Conservation (phyloP, 495 filamentous ascomycete species). For the Neurospora sublineolata region DNA sequence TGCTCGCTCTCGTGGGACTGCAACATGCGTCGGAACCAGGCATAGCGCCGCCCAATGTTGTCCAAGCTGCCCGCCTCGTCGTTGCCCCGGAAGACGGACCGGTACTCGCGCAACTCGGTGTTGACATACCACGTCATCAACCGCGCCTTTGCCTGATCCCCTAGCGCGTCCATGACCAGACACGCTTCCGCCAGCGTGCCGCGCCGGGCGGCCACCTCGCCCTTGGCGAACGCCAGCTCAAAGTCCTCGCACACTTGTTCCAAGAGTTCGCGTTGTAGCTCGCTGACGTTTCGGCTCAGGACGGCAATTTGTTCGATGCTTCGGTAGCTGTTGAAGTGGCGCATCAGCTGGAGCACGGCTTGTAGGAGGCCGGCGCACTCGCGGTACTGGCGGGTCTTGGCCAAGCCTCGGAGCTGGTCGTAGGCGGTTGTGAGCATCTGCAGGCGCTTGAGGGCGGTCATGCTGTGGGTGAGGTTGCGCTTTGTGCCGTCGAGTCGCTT, state of each 20-base stretch:
- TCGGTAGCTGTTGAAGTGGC: conserved; percentile 95
- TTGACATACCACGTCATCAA: conserved; percentile 97
- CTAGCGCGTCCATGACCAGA: conserved; percentile 87
- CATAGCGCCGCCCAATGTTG: conserved; percentile 89
- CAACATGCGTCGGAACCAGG: conserved; percentile 92
- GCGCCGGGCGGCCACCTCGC: conserved; percentile 61
- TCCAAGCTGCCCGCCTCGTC: conserved; percentile 95
- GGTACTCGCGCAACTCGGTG: conserved; percentile 88
- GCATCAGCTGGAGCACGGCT: conserved; percentile 95
- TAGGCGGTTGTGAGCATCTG: conserved; percentile 99
- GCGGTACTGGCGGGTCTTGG: conserved; percentile 80
- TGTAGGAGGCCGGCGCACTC: conserved; percentile 93
- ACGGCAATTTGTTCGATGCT: conserved; percentile 97
- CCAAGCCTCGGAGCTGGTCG: conserved; percentile 79
- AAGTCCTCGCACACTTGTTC: conserved; percentile 99
- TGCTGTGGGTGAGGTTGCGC: conserved; percentile 87
- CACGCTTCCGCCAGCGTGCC: conserved; percentile 75
- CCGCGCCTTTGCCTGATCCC: conserved; percentile 72
- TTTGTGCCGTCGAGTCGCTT: conserved; percentile 96
- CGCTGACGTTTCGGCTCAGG: conserved; percentile 82
- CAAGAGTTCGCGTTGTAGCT: conserved; percentile 83
- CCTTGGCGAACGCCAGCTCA: conserved; percentile 86
- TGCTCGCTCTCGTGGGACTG: conserved; percentile 96
- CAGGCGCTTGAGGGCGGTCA: conserved; percentile 93
- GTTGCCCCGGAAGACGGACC: conserved; percentile 88